phyloP scores from a whole-genome alignment of 345 rosid genomes.

The Brassica rapa region DNA sequence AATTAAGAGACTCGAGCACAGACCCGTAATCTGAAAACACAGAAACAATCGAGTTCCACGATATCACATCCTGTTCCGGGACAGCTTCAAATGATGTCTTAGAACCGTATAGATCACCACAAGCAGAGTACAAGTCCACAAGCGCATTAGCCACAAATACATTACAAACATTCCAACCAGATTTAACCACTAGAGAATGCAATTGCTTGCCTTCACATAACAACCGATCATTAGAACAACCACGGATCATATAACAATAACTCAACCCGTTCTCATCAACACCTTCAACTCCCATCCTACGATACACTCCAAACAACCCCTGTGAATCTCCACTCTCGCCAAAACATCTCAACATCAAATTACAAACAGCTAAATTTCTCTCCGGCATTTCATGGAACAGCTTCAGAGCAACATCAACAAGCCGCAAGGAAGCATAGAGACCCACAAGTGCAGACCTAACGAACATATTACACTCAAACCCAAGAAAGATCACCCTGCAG shows the following conservation, averaged over 20 bases:
- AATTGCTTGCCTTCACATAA: constrained; percentile 65
- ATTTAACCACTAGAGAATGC: constrained; percentile 60
- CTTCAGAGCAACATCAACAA: constrained; percentile 46
- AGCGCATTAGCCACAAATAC: constrained; percentile 65
- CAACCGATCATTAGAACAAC: constrained; percentile 53
- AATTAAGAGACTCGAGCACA: constrained; percentile 51
- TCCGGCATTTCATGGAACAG: constrained; percentile 68
- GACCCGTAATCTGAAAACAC: constrained; percentile 43
- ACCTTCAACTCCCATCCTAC: constrained; percentile 52
- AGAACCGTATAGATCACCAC: constrained; percentile 51
- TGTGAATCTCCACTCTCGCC: constrained; percentile 46
- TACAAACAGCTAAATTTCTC: constrained; percentile 62
- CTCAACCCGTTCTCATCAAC: constrained; percentile 58
- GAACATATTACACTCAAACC: constrained; percentile 56
- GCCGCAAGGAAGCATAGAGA: constrained; percentile 53
- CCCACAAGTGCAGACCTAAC: constrained; percentile 63
- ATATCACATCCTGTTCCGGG: constrained; percentile 54
- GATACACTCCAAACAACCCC: constrained; percentile 46
- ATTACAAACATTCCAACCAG: constrained; percentile 55
- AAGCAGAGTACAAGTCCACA: constrained; percentile 74
- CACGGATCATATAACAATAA: constrained; percentile 68
- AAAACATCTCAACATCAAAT: constrained; percentile 55
- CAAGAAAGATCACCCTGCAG: constrained; percentile 63
- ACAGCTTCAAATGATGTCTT: constrained; percentile 53
- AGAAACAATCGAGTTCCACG: constrained; percentile 81